Evolutionary conservation across 176 grass and related monocot species (phyloP).

Genomic region (Areca catechu): DNA sequence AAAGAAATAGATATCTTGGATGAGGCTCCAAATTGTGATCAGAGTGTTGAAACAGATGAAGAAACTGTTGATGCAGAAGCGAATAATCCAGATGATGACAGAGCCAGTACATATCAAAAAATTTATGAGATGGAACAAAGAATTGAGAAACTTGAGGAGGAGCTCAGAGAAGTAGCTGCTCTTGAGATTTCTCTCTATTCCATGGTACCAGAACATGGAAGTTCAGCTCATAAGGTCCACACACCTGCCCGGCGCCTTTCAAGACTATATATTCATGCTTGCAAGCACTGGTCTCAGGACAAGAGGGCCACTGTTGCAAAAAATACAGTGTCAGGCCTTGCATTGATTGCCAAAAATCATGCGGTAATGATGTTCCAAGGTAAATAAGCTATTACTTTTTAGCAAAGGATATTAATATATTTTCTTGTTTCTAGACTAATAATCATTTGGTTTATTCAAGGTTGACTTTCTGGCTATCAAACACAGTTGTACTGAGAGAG

Average conservation of each 20-base stretch:
- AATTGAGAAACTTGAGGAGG: constrained; percentile 65
- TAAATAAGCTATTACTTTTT: constrained; percentile 25
- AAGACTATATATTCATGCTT: constrained; percentile 65
- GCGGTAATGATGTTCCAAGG: constrained; percentile 96
- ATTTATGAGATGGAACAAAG: constrained; percentile 30
- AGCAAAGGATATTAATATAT: constrained; percentile 3
- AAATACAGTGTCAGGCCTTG: constrained; percentile 64
- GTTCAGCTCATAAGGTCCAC: constrained; percentile 87
- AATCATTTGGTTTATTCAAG: constrained; percentile 32
- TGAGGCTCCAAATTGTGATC: constrained; percentile 82
- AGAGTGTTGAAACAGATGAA: constrained; percentile 88
- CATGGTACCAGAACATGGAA: constrained; percentile 63
- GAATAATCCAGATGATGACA: constrained; percentile 38
- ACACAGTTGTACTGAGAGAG: constrained; percentile 81
- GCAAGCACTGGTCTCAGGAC: constrained; percentile 52
- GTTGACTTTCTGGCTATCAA: constrained; percentile 96
- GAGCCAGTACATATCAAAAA: constrained; percentile 20
- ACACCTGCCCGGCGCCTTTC: constrained; percentile 83
- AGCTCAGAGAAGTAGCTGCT: constrained; percentile 84
- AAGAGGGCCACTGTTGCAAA: constrained; percentile 66
- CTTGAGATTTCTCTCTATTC: constrained; percentile 87
- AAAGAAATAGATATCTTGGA: constrained; percentile 95
- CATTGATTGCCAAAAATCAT: constrained; percentile 70
- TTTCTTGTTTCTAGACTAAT: constrained; percentile 17
- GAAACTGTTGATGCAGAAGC: constrained; percentile 81